Conservation (phyloP, 2,329 filamentous ascomycete genomes). For the Magnaporthiopsis rhizophila region DNA sequence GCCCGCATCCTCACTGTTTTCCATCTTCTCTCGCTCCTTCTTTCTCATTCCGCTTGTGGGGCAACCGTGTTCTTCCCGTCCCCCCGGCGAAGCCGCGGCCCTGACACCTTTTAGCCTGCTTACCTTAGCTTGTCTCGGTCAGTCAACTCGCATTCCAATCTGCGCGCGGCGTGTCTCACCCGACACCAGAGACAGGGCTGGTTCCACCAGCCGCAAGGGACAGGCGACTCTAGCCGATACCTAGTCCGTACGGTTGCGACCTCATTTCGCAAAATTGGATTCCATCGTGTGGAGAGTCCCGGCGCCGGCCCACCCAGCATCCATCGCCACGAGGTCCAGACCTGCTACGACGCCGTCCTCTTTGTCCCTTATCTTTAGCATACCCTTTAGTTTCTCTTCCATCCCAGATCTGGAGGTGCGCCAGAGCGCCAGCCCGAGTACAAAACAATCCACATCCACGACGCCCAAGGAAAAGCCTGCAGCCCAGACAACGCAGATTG, state of each 20-base stretch:
- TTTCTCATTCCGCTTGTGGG: background rate
- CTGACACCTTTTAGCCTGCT: background rate
- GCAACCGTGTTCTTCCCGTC: background rate
- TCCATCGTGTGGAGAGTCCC: background rate
- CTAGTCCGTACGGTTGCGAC: background rate
- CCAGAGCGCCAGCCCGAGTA: background rate
- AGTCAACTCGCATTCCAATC: background rate
- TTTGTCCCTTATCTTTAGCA: background rate
- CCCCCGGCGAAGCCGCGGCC: background rate
- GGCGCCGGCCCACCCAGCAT: background rate
- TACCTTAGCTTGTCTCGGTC: background rate
- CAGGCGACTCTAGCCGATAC: background rate
- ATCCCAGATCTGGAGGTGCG: background rate
- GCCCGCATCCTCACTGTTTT: too few relatives aligned
- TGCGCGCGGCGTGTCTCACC: background rate
- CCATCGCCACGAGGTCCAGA: background rate
- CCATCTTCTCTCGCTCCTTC: too few relatives aligned
- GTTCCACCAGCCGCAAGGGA: background rate
- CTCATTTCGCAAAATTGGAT: background rate
- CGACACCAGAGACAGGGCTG: background rate
- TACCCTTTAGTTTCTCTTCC: background rate
- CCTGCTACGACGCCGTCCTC: background rate
- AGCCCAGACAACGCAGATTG: too few relatives aligned
- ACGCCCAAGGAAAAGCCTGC: too few relatives aligned
- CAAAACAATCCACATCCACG: background rate